phyloP scores from a whole-genome alignment of 177 flowering plant species.

The Vitis hybrid region DNA sequence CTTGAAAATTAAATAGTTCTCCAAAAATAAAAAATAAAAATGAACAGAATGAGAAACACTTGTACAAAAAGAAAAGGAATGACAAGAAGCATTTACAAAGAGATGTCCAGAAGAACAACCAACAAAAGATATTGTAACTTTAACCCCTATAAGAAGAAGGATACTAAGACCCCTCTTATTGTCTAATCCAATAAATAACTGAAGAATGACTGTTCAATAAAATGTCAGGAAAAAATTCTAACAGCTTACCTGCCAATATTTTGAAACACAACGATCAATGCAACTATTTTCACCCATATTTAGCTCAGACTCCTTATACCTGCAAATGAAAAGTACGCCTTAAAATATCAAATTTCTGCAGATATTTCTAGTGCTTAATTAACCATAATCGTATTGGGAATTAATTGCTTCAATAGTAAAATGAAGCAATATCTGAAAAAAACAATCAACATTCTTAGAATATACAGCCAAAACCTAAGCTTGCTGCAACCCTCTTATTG shows the following conservation, averaged over 20 bases:
- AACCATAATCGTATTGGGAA: not conserved
- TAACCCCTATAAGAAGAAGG: not conserved
- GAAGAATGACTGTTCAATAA: not conserved
- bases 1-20: too few relatives aligned
- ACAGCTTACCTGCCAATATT: slow-evolving; percentile 81
- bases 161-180: not conserved
- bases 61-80: too few relatives aligned
- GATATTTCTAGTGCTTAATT: not conserved
- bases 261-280: slow-evolving; percentile 97
- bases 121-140: too few relatives aligned
- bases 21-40: too few relatives aligned
- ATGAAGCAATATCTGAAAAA: not conserved
- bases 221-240: not conserved
- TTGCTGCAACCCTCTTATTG: not conserved
- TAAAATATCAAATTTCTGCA: not conserved
- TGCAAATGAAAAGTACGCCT: slow-evolving; percentile 20
- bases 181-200: not conserved
- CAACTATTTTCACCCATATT: slow-evolving; percentile 98
- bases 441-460: not conserved
- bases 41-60: too few relatives aligned
- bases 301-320: slow-evolving; percentile 91
- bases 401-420: not conserved
- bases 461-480: too few relatives aligned
- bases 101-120: too few relatives aligned
- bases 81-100: too few relatives aligned